Conservation (phyloP, 306 rosid species). For the Rubus parviflorus region DNA sequence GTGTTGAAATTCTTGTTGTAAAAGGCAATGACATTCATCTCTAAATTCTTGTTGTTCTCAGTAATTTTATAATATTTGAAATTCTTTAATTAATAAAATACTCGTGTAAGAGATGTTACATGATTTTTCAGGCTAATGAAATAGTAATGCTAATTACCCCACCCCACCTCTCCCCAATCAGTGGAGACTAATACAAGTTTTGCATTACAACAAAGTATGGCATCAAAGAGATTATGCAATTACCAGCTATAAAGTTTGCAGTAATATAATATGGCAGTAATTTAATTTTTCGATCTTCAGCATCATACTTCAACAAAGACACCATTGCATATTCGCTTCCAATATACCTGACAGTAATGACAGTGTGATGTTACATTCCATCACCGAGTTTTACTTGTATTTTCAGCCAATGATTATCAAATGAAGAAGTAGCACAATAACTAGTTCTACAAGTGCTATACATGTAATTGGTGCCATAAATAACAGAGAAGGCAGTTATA, state of each 20-base stretch:
- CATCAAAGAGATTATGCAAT: slow-evolving; percentile 26
- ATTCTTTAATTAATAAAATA: background rate
- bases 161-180: background rate
- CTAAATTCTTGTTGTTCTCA: background rate
- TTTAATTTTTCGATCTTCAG: slow-evolving; percentile 49
- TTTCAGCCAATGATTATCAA: slow-evolving; percentile 15
- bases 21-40: background rate
- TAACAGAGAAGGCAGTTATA: slow-evolving; percentile 84
- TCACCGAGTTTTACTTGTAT: slow-evolving; percentile 14
- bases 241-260: slow-evolving; percentile 71
- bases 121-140: background rate
- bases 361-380: slow-evolving; percentile 24
- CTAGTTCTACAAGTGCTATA: slow-evolving; percentile 43
- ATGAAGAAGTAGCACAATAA: slow-evolving; percentile 23
- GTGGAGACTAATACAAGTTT: background rate
- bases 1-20: background rate
- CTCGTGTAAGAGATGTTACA: background rate
- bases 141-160: background rate
- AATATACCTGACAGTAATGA: slow-evolving; percentile 61
- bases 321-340: slow-evolving; percentile 84
- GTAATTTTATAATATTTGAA: background rate
- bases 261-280: slow-evolving; percentile 78
- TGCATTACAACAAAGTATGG: background rate
- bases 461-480: slow-evolving; percentile 83
- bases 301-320: slow-evolving; percentile 56